Percentiles rank a stretch among this genome's conserved stretches.
These are phyloP conservation scores for Trypanosoma mega DNA, from an alignment of 208 protist genomes.

Conservation along the genomic window DNA sequence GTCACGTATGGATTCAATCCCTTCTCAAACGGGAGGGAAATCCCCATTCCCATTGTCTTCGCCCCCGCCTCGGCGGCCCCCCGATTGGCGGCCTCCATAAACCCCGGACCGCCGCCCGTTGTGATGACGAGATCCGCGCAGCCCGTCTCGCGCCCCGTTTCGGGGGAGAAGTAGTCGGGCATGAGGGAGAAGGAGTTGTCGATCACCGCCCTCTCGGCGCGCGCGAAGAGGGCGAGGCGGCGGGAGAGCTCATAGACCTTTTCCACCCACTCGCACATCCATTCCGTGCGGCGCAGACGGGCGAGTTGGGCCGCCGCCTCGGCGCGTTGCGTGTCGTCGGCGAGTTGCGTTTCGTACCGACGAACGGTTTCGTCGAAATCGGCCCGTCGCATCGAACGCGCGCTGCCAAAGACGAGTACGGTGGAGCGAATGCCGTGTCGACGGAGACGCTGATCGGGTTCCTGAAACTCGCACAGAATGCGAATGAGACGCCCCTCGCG, in stretches of 20 bases:
- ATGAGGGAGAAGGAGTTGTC: constrained; percentile 50
- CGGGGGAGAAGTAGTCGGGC: constrained; percentile 80
- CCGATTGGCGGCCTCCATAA: constrained; percentile 94
- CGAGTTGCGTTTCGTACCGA: constrained; percentile 26
- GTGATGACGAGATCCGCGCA: constrained; percentile 82
- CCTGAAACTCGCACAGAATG: constrained; percentile 93
- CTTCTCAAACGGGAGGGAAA: constrained; percentile 92
- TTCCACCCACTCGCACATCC: constrained; percentile 92
- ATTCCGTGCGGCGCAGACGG: constrained; percentile 74
- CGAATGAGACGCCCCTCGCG: constrained; percentile 80
- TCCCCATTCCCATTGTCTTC: constrained; percentile 92
- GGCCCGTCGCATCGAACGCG: constrained; percentile 74
- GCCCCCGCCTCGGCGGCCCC: constrained; percentile 72
- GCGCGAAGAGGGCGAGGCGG: constrained; percentile 63
- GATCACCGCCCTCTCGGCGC: constrained; percentile 45
- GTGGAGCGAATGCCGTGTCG: constrained; percentile 76
- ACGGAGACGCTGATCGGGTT: constrained; percentile 73
- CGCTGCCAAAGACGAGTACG: constrained; percentile 92
- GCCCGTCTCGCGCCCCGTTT: constrained; percentile 1
- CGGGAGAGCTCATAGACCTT: constrained; percentile 62
- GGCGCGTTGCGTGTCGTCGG: constrained; percentile 19
- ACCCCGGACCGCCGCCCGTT: constrained; percentile 90
- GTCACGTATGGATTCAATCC: constrained; percentile 89
- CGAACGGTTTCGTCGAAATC: constrained; percentile 62
- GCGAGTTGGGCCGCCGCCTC: constrained; percentile 36